Evolutionary conservation across 2,329 filamentous ascomycete genomes (phyloP).

Genomic region (Tolypocladium sp.): DNA sequence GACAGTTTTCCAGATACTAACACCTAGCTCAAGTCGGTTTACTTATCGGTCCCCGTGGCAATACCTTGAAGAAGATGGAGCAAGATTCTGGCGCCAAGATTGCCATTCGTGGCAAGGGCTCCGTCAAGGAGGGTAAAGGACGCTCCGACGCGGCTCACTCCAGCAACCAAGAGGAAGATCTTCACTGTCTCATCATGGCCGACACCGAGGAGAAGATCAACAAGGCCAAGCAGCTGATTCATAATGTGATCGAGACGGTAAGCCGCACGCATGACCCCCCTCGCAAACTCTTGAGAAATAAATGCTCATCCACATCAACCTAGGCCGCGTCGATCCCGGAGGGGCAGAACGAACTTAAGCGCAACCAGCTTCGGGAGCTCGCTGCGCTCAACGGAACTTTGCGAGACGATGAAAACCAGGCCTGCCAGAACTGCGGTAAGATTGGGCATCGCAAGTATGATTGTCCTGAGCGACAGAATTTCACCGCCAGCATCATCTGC

Average conservation of each 20-base stretch:
- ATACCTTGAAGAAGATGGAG: slow-evolving; percentile 99
- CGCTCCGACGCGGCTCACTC: slow-evolving; percentile 97
- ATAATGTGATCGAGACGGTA: slow-evolving; percentile 98
- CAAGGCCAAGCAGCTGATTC: slow-evolving; percentile 96
- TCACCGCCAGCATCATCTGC: slow-evolving; percentile 98
- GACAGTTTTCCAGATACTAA: slow-evolving; percentile 57
- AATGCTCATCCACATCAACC: slow-evolving; percentile 11
- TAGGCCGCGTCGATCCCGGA: slow-evolving; percentile 97
- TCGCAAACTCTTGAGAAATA: neutral
- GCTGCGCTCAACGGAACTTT: slow-evolving; percentile 97
- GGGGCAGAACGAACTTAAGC: slow-evolving; percentile 97
- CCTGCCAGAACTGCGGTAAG: slow-evolving; percentile 98
- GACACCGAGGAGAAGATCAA: slow-evolving; percentile 99
- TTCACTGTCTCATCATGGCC: slow-evolving; percentile 99
- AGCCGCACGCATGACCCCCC: slow-evolving; percentile 24
- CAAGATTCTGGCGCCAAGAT: slow-evolving; percentile 95
- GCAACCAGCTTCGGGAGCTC: slow-evolving; percentile 95
- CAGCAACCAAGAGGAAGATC: slow-evolving; percentile 99
- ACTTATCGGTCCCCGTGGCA: slow-evolving; percentile 99
- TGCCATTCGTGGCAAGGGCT: slow-evolving; percentile 98
- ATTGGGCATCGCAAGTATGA: slow-evolving; percentile 99
- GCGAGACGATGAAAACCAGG: slow-evolving; percentile 97
- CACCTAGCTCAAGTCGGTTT: slow-evolving; percentile 98
- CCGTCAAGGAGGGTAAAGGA: slow-evolving; percentile 98
- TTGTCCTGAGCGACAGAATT: slow-evolving; percentile 95